These are phyloP conservation scores for Clathrus columnatus DNA, from an alignment of 768 basidiomycete species.

Conservation along the genomic window DNA sequence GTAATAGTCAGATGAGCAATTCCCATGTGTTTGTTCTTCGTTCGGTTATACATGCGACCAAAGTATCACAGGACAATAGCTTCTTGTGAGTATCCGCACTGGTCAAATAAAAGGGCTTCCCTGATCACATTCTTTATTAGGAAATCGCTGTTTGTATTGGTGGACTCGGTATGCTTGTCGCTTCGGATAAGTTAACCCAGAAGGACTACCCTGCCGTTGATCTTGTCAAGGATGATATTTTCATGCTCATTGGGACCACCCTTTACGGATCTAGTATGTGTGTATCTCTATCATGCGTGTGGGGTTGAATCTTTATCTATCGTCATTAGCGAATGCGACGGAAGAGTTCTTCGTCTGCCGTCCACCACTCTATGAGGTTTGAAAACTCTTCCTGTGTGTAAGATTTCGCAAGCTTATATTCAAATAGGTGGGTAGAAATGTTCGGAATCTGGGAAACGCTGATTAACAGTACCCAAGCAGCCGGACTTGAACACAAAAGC, in stretches of 20 bases:
- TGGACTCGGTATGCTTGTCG: conserved; percentile 74
- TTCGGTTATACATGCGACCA: conserved; percentile 74
- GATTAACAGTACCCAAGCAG: conserved; percentile 71
- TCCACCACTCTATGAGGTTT: conserved; percentile 69
- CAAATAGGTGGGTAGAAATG: too few relatives aligned
- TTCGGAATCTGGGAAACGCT: conserved; percentile 79
- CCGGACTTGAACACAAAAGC: conserved; percentile 57
- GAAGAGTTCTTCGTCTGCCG: conserved; percentile 81
- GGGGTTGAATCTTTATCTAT: too few relatives aligned
- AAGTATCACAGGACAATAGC: conserved; percentile 78
- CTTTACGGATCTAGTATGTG: conserved; percentile 78
- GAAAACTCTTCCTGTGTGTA: too few relatives aligned
- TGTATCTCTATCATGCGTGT: too few relatives aligned
- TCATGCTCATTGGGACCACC: conserved; percentile 81
- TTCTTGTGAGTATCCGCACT: conserved; percentile 42
- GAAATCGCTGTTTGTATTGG: conserved; percentile 65
- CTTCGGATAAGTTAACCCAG: conserved; percentile 66
- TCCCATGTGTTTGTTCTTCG: conserved; percentile 76
- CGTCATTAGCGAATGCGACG: conserved; percentile 78
- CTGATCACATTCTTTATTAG: conserved; percentile 27
- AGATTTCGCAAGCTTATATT: too few relatives aligned
- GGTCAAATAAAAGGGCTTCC: too few relatives aligned
- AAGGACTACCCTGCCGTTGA: conserved; percentile 62
- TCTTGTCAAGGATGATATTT: conserved; percentile 72
- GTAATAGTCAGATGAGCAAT: conserved; percentile 82